These are phyloP conservation scores for Dichotomopilus funicola DNA, from an alignment of 2,329 filamentous ascomycete species.

Conservation along the genomic window DNA sequence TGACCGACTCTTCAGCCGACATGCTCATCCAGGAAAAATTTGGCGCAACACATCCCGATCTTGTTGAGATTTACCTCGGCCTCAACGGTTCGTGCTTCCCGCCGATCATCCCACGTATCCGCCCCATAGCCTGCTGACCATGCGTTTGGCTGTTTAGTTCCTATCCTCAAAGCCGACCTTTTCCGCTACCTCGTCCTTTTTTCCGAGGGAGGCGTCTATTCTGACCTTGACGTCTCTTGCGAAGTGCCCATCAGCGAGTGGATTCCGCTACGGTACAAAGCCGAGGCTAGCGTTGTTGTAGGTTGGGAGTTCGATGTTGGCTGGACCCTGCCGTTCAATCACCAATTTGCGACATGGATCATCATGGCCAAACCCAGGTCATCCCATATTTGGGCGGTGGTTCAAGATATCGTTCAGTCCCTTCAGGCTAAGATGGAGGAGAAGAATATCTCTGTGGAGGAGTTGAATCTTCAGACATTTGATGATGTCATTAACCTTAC, in stretches of 20 bases:
- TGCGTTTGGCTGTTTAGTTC: slow-evolving; percentile 4
- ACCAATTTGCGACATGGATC: slow-evolving; percentile 21
- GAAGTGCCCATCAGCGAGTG: slow-evolving; percentile 32
- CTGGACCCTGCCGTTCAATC: slow-evolving; percentile 18
- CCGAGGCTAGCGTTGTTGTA: slow-evolving; percentile 19
- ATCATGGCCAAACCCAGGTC: slow-evolving; percentile 20
- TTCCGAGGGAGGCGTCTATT: slow-evolving; percentile 69
- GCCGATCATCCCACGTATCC: neutral
- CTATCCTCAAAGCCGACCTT: slow-evolving; percentile 55
- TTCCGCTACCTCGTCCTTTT: slow-evolving; percentile 66
- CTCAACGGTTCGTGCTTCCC: slow-evolving; percentile 12
- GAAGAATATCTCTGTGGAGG: slow-evolving; percentile 6
- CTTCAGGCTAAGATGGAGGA: slow-evolving; percentile 4
- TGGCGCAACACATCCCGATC: slow-evolving; percentile 14
- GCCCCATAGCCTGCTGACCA: neutral
- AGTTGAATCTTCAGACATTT: slow-evolving; percentile 5
- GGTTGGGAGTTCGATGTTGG: slow-evolving; percentile 27
- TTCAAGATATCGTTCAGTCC: slow-evolving; percentile 18
- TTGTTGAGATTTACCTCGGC: slow-evolving; percentile 22
- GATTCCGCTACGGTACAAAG: slow-evolving; percentile 21
- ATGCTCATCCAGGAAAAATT: slow-evolving; percentile 59
- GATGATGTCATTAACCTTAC: slow-evolving; percentile 14
- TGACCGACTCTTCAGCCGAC: slow-evolving; percentile 25
- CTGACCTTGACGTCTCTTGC: slow-evolving; percentile 40
- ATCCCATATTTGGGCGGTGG: slow-evolving; percentile 17